A percentile compares a stretch with the other conserved stretches of the same genome.
Conservation (phyloP, 1,284 basidiomycete species). For the Rhodotorula sp. region DNA sequence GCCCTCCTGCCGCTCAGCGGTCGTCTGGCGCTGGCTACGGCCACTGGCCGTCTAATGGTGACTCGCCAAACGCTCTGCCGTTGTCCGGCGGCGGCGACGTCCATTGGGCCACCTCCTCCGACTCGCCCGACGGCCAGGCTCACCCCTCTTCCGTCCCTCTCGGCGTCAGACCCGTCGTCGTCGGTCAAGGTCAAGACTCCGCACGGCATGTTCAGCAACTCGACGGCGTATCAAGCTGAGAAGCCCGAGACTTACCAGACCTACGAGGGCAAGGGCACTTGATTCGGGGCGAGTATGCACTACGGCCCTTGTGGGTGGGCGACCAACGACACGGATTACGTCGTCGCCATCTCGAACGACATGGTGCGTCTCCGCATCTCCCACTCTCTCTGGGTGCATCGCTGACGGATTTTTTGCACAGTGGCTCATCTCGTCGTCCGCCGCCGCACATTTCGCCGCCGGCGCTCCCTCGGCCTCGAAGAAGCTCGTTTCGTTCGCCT, state of each 20-base stretch:
- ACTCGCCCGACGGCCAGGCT: neutral
- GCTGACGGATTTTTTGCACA: neutral
- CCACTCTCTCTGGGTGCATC: neutral
- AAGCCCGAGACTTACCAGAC: conserved; percentile 19
- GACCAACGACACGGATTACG: conserved; percentile 8
- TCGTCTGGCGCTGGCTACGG: too few relatives aligned
- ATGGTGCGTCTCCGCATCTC: neutral
- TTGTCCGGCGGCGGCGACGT: too few relatives aligned
- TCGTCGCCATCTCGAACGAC: conserved; percentile 17
- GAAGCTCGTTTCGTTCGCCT: too few relatives aligned
- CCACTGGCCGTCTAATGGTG: too few relatives aligned
- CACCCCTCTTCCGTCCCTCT: too few relatives aligned
- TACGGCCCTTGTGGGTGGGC: conserved; percentile 22
- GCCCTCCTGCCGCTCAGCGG: too few relatives aligned
- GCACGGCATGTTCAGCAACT: conserved; percentile 2
- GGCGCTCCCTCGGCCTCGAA: too few relatives aligned
- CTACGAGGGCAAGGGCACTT: conserved; percentile 4
- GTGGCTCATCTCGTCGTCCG: conserved; percentile 18
- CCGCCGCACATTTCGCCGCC: too few relatives aligned
- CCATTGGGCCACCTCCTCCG: neutral
- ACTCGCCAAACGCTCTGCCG: too few relatives aligned
- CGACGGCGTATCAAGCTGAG: conserved; percentile 8
- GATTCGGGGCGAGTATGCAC: conserved; percentile 17
- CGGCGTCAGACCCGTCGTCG: neutral
- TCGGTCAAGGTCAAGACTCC: neutral